A percentile compares a stretch with the other conserved stretches of the same genome.
phyloP scores from a whole-genome alignment of 768 basidiomycete genomes.

The Termitomyces sp. region DNA sequence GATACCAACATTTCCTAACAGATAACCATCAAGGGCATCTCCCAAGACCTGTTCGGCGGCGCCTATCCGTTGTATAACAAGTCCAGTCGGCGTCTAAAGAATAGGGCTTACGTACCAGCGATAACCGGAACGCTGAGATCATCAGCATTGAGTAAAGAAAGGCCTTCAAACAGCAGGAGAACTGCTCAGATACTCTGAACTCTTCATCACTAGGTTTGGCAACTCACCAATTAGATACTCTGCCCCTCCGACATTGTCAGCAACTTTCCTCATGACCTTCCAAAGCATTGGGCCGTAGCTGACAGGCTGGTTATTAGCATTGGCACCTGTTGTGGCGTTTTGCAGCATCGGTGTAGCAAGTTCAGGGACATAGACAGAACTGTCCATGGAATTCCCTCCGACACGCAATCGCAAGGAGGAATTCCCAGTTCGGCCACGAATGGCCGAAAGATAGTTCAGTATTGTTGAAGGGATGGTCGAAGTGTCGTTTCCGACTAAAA shows the following conservation, averaged over 20 bases:
- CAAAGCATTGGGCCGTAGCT: constrained; percentile 42
- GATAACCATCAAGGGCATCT: constrained; percentile 34
- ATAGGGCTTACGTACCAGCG: constrained; percentile 15
- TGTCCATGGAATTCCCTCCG: constrained; percentile 44
- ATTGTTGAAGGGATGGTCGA: constrained; percentile 44
- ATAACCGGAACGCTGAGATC: constrained; percentile 25
- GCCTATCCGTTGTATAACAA: constrained; percentile 15
- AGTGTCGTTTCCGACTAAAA: constrained; percentile 46
- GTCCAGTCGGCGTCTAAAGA: not conserved
- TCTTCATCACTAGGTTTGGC: not conserved
- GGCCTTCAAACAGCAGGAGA: constrained; percentile 21
- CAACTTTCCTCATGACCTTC: constrained; percentile 37
- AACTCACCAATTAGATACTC: constrained; percentile 26
- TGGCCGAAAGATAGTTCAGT: constrained; percentile 52
- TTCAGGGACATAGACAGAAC: constrained; percentile 34
- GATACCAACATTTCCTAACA: constrained; percentile 40
- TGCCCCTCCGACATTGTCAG: constrained; percentile 21
- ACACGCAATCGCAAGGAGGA: constrained; percentile 40
- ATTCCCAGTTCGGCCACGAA: constrained; percentile 40
- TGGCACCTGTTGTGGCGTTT: constrained; percentile 25
- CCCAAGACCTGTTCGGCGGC: constrained; percentile 32
- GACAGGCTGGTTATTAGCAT: constrained; percentile 40
- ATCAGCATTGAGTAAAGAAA: constrained; percentile 35
- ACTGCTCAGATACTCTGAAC: not conserved
- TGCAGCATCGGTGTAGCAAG: constrained; percentile 37